phyloP scores from a whole-genome alignment of 352 stramenopile species.

The Pythium aquatile region DNA sequence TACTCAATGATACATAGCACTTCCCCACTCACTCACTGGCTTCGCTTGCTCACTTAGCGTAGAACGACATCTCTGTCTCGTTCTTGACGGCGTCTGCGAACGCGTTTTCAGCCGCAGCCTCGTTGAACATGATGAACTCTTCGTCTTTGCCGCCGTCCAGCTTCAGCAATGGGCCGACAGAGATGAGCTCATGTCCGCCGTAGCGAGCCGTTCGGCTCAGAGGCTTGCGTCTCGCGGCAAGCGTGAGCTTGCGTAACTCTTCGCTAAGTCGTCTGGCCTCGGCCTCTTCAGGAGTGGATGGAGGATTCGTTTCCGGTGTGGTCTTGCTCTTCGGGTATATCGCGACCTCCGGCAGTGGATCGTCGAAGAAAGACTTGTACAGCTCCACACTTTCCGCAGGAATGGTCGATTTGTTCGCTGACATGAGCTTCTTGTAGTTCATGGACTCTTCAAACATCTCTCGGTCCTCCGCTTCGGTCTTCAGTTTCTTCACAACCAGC shows the following conservation, averaged over 20 bases:
- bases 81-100: slow-evolving; percentile 80
- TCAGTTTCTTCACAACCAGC: slow-evolving; percentile 78
- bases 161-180: slow-evolving; percentile 72
- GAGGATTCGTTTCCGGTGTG: background rate
- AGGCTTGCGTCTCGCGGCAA: slow-evolving; percentile 9
- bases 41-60: slow-evolving; percentile 47
- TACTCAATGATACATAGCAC: background rate
- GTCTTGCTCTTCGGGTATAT: slow-evolving; percentile 33
- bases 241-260: slow-evolving; percentile 18
- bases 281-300: background rate
- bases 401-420: slow-evolving; percentile 46
- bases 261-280: slow-evolving; percentile 7
- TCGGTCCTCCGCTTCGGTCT: slow-evolving; percentile 59
- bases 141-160: slow-evolving; percentile 77
- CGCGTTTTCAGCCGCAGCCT: slow-evolving; percentile 58
- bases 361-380: slow-evolving; percentile 83
- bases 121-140: slow-evolving; percentile 85
- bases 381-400: slow-evolving; percentile 67
- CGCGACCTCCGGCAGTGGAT: slow-evolving; percentile 54
- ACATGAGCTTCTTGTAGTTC: slow-evolving; percentile 68
- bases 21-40: background rate
- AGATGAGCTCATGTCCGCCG: slow-evolving; percentile 52
- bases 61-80: slow-evolving; percentile 73
- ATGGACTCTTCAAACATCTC: slow-evolving; percentile 71
- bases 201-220: background rate